Base-by-base conservation (phyloP, 768 basidiomycete genomes). In the Exsudoporus frostii region DNA sequence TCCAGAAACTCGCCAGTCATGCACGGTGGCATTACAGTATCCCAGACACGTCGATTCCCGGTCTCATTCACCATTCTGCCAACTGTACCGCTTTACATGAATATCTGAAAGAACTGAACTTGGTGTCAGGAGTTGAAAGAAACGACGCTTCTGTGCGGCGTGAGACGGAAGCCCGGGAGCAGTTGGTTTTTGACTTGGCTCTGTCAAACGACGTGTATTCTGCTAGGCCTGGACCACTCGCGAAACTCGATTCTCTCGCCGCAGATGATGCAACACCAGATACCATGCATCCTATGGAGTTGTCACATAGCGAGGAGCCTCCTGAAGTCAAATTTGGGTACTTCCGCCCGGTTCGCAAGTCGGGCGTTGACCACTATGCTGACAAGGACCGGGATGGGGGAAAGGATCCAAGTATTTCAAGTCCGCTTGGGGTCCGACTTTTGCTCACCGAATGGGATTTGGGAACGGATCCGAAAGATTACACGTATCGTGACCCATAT, bases 371-470 rank as follows among this genome's bases (percentile, higher is more conserved):
- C 39, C 60, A 73, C 50, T 63, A 65, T 42, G 50, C 58, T 33
- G 64, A 72, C 27, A 59, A 51, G 9, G 65, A 62, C 11, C 59
- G 46, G 27, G 61, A 59, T 6, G 20, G 38, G 6, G 40, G 52
- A 20, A 55, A 60, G 15, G 57, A 64, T 15, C 25, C 53, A 13
- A 53, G 58, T 25, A 57, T 76, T 19, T 63, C 64, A 29, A 69
- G 63, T 57, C 78, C 83, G 0, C 66, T 76, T 4, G 85, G 85
- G 3, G 82, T 86, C 10, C 76, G 84, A 27, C 72, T 84, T 20
- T 74, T 92, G 37, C 66, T 92, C 50, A 76, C 79, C 51, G 85
- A 87, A 39, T 92, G 90, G 90, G 75, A 80, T 45, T 54, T 80
- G 22, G 82, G 85, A 13, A 57, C 70, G 3, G 73, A 83, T 65